Percentiles rank a stretch among this genome's conserved stretches.
phyloP scores from a whole-genome alignment of 345 rosid genomes.

The Luvunga scandens region DNA sequence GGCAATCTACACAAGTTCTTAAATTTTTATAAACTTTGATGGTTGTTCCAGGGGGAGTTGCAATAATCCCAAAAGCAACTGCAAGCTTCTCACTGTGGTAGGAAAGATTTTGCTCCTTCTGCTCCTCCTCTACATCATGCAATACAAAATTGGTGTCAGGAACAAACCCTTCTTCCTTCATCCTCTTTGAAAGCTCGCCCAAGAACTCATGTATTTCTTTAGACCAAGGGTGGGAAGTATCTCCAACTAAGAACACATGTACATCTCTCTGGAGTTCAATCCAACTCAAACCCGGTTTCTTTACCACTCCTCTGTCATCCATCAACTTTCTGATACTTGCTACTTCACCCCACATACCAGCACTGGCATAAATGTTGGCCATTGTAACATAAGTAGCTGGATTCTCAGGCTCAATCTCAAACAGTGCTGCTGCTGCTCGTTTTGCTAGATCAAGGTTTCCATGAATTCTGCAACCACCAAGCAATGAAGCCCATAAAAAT shows the following conservation, averaged over 20 bases:
- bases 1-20: slow-evolving; percentile 92
- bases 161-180: slow-evolving; percentile 86
- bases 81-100: slow-evolving; percentile 95
- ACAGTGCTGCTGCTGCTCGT: slow-evolving; percentile 70
- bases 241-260: slow-evolving; percentile 71
- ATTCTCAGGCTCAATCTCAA: slow-evolving; percentile 78
- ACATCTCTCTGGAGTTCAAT: slow-evolving; percentile 61
- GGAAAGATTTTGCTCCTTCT: slow-evolving; percentile 76
- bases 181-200: slow-evolving; percentile 43
- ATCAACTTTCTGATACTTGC: slow-evolving; percentile 58
- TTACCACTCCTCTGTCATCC: slow-evolving; percentile 57
- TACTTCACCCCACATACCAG: slow-evolving; percentile 74
- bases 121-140: slow-evolving; percentile 92
- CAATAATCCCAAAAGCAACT: slow-evolving; percentile 74
- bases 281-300: slow-evolving; percentile 85
- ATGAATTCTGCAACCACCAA: slow-evolving; percentile 84
- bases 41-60: slow-evolving; percentile 60
- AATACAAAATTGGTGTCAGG: slow-evolving; percentile 70
- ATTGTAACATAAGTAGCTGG: slow-evolving; percentile 86
- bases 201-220: slow-evolving; percentile 60
- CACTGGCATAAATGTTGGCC: slow-evolving; percentile 82
- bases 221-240: slow-evolving; percentile 62
- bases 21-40: slow-evolving; percentile 82
- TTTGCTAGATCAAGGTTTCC: slow-evolving; percentile 68
- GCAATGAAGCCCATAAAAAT: slow-evolving; percentile 86